Evolutionary conservation across 805 yeast species (phyloP).

Genomic region (Barnettozyma salicaria): DNA sequence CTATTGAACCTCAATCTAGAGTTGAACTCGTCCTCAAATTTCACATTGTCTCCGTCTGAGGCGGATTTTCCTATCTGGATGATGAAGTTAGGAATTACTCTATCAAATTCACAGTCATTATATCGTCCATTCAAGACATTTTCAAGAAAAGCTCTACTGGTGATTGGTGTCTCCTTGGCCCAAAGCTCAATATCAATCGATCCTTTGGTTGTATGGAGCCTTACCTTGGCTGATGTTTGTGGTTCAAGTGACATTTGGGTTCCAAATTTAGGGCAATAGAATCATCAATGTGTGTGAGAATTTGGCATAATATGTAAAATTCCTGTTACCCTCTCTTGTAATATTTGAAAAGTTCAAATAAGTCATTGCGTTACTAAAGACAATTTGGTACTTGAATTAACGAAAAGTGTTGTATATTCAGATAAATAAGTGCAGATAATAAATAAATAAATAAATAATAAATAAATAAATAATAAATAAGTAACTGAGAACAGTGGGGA

Average conservation of each 20-base stretch:
- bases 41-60: slow-evolving; percentile 9
- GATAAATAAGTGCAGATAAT: no score
- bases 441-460: slow-evolving; percentile 9
- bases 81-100: slow-evolving; percentile 32
- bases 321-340: not conserved
- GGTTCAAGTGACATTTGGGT: slow-evolving; percentile 35
- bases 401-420: not conserved
- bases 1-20: slow-evolving; percentile 43
- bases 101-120: slow-evolving; percentile 36
- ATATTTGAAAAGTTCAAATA: no score
- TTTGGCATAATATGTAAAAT: no score
- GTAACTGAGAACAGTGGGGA: not conserved
- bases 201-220: slow-evolving; percentile 53
- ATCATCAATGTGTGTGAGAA: no score
- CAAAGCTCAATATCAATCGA: slow-evolving; percentile 54
- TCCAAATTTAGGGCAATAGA: not conserved
- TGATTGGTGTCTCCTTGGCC: slow-evolving; percentile 60
- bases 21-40: slow-evolving; percentile 40
- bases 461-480: slow-evolving; percentile 10
- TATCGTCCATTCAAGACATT: slow-evolving; percentile 40
- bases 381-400: not conserved
- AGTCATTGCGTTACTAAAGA: not conserved
- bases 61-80: slow-evolving; percentile 34
- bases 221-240: slow-evolving; percentile 54
- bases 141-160: slow-evolving; percentile 43